Evolutionary conservation across 1,284 basidiomycete species (phyloP).

Genomic region (Tetrapyrgos nigripes): DNA sequence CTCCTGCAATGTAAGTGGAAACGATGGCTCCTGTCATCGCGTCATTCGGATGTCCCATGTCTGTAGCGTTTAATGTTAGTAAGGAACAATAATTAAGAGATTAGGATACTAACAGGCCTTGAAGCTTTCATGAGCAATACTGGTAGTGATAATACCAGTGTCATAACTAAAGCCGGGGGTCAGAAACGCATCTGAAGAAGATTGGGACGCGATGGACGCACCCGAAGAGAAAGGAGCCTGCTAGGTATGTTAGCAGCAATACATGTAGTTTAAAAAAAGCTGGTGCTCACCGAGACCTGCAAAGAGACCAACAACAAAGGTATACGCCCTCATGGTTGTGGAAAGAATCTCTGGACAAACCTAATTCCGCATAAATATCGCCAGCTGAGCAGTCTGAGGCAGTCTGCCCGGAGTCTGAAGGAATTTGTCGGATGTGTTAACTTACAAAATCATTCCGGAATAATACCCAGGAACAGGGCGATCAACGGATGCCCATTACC

Average conservation of each 20-base stretch:
- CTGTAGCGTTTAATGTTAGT: constrained; percentile 4
- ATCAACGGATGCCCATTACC: too few relatives aligned
- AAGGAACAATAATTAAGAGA: neutral
- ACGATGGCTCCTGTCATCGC: constrained; percentile 23
- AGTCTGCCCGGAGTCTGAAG: too few relatives aligned
- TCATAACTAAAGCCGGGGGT: constrained; percentile 12
- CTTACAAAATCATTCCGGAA: too few relatives aligned
- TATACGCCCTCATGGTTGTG: constrained; percentile 10
- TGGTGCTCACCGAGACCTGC: constrained; percentile 8
- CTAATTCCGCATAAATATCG: neutral
- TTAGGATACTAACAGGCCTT: constrained; percentile 16
- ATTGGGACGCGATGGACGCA: neutral
- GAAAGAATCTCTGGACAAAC: neutral
- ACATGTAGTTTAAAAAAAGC: neutral
- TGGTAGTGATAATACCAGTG: constrained; percentile 24
- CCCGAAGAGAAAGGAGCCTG: constrained; percentile 22
- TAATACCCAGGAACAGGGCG: too few relatives aligned
- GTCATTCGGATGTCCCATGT: constrained; percentile 22
- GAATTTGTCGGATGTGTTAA: too few relatives aligned
- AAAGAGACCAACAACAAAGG: constrained; percentile 10
- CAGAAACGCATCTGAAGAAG: neutral
- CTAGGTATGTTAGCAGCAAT: neutral
- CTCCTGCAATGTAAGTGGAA: constrained; percentile 23
- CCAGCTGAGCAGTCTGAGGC: too few relatives aligned
- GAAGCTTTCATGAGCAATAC: constrained; percentile 25